phyloP scores from a whole-genome alignment of 805 yeast genomes.

The Hanseniaspora clermontiae region DNA sequence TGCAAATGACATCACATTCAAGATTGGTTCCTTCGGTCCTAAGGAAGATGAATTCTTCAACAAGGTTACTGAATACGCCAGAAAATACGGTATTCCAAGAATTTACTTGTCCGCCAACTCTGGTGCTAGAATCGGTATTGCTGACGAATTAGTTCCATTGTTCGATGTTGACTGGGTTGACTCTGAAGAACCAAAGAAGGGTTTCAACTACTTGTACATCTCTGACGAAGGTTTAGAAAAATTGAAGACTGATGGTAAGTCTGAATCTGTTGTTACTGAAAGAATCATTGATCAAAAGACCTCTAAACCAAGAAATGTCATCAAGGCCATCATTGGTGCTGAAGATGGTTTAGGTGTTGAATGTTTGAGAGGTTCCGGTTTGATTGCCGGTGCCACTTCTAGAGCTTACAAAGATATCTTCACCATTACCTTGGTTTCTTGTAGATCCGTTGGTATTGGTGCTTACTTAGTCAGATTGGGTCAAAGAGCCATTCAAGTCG shows the following conservation, averaged over 20 bases:
- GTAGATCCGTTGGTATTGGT: constrained; percentile 99
- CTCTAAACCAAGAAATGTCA: constrained; percentile 42
- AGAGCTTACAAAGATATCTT: constrained; percentile 95
- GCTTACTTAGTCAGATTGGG: constrained; percentile 96
- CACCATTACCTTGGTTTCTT: constrained; percentile 96
- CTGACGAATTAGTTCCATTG: constrained; percentile 84
- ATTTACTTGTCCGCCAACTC: constrained; percentile 94
- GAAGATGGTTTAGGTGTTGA: constrained; percentile 98
- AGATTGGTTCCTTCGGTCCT: constrained; percentile 98
- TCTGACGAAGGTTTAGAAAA: constrained; percentile 49
- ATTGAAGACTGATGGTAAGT: constrained; percentile 47
- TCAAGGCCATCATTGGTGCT: constrained; percentile 77
- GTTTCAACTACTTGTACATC: constrained; percentile 80
- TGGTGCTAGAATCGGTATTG: constrained; percentile 98
- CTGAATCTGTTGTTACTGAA: constrained; percentile 57
- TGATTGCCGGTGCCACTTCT: constrained; percentile 97
- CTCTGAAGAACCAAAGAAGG: constrained; percentile 59
- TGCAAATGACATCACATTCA: constrained; percentile 94
- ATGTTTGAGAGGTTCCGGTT: constrained; percentile 94
- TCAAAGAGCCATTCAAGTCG: constrained; percentile 96
- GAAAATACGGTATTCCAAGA: constrained; percentile 86
- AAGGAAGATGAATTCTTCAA: constrained; percentile 85
- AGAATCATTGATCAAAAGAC: constrained; percentile 65
- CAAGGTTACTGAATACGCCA: constrained; percentile 83
- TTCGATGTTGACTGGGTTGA: constrained; percentile 91